Base-by-base conservation (phyloP, 2,329 filamentous ascomycete species). In the Fusarium coffeatum region DNA sequence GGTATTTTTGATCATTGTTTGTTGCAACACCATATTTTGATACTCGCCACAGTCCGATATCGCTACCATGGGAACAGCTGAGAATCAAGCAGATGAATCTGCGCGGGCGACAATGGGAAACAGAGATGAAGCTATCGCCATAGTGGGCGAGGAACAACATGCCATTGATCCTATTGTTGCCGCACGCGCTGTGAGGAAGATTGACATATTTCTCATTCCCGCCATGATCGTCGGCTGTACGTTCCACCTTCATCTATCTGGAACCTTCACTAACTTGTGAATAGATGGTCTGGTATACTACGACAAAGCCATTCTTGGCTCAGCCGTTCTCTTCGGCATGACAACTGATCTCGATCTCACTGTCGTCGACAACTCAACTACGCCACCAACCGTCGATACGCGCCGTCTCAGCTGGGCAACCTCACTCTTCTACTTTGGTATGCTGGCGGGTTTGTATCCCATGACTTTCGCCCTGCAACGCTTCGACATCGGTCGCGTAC, bases 351-450 rank as follows among this genome's bases (percentile, higher is more conserved):
- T 94, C 6, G 68, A 81, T 3, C 85, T 94, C 43, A 84, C 84
- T 30, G 80, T 91, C 6, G 79, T 86, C 15, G 78, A 83, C 71
- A 42, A 68, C 4, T 73, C 76, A 3, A 80, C 80, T 1, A 76
- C 71, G 2, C 89, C 90, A 0, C 84, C 86, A 1, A 86, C 85
- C 0, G 86, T 86, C 18, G 87, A 91, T 74, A 93, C 92, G 0
- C 85, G 86, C 0, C 86, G 92, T 13, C 85, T 94, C 28, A 90
- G 87, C 70, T 94, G 91, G 92, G 92, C 92, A 4, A 93, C 91
- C 0, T 93, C 90, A 0, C 83, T 93, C 73, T 93, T 94, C 81
- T 94, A 93, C 81, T 93, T 94, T 71, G 92, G 92, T 40, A 92
- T 92, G 90, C 84, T 94, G 4, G 88, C 87, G 1, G 92, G 92